phyloP scores from a whole-genome alignment of 2,329 filamentous ascomycete species.

The Coniella lustricola region DNA sequence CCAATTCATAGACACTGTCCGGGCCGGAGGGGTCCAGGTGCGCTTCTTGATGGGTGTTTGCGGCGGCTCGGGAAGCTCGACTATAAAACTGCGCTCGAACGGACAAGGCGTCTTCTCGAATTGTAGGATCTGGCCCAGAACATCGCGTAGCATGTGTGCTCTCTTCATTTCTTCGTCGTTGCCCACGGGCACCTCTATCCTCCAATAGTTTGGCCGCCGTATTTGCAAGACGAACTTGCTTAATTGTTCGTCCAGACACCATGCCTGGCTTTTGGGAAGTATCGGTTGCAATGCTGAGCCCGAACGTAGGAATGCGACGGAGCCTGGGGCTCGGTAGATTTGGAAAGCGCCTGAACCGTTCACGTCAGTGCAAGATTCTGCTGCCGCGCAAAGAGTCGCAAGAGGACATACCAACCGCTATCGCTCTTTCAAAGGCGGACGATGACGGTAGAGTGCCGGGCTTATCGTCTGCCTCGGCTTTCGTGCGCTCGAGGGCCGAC shows the following conservation, averaged over 20 bases:
- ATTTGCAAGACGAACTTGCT: slow-evolving; percentile 82
- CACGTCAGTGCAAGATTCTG: background rate
- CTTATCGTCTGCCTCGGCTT: slow-evolving; percentile 33
- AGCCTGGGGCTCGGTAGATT: slow-evolving; percentile 80
- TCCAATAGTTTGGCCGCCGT: slow-evolving; percentile 76
- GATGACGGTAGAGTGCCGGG: slow-evolving; percentile 65
- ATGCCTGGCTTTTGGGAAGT: slow-evolving; percentile 82
- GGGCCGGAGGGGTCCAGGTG: slow-evolving; percentile 55
- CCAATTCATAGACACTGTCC: slow-evolving; percentile 21
- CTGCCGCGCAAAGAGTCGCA: background rate
- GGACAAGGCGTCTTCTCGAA: slow-evolving; percentile 88
- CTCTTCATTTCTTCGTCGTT: slow-evolving; percentile 56
- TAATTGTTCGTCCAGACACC: slow-evolving; percentile 80
- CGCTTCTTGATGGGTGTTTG: slow-evolving; percentile 58
- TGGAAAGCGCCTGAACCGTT: slow-evolving; percentile 45
- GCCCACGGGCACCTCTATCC: slow-evolving; percentile 72
- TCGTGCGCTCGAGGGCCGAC: slow-evolving; percentile 20
- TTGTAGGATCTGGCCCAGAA: slow-evolving; percentile 65
- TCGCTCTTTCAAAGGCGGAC: slow-evolving; percentile 70
- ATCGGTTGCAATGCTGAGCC: slow-evolving; percentile 79
- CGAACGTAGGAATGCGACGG: slow-evolving; percentile 82
- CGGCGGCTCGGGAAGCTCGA: slow-evolving; percentile 64
- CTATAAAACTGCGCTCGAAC: slow-evolving; percentile 69
- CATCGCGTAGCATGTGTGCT: slow-evolving; percentile 60
- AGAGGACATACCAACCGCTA: slow-evolving; percentile 62